Evolutionary conservation across 106 monocot genomes (phyloP), one percentile per base, ranked within the genome.

Genomic region (Dendrobium officinale): DNA sequence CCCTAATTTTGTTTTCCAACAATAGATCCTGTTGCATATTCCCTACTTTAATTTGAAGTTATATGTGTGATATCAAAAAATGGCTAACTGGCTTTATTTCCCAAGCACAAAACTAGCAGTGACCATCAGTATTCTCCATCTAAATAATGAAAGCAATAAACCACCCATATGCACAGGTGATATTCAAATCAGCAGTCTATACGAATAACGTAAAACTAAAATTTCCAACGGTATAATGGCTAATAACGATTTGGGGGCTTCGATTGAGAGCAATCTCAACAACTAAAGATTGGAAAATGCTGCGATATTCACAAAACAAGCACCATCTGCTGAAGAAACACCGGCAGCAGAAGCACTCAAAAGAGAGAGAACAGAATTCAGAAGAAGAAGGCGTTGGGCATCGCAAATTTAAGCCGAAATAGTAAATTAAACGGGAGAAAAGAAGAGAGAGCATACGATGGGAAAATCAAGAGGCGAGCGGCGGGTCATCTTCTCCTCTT

Each of bases 401-500:
- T 18, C 20, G 0, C 58, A 58, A 58, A 20, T 18, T 48, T 10
- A 51, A 61, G 8, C n/a, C 61, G 61, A 61, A 61, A 22, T 0
- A 61, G 22, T n/a, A 24, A 4, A 22, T 8, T 61, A 61, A 61
- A 61, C 20, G 61, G 61, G 24, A 61, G 2, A 61, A 20, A 22
- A 61, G 1, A 8, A 4, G 22, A 20, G 22, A 22, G 8, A 19
- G 5, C 61, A 4, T 90, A 92, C 94, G 81, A 94, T 91, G 56
- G 94, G 94, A 77, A 94, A 94, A 82, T 91, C 94, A 78, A 94
- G 91, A 55, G 94, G 94, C 7, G 94, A 94, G 33, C 91, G 88
- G 33, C 94, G 89, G 51, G 94, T 94, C 79, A 94, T 94, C 88
- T 90, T 91, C 91, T 94, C 94, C 80, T 94, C 94, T 61, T 94